A percentile compares a stretch with the other conserved stretches of the same genome.
Evolutionary conservation across 2,329 filamentous ascomycete species (phyloP).

Genomic region (Fusarium marasasianum): DNA sequence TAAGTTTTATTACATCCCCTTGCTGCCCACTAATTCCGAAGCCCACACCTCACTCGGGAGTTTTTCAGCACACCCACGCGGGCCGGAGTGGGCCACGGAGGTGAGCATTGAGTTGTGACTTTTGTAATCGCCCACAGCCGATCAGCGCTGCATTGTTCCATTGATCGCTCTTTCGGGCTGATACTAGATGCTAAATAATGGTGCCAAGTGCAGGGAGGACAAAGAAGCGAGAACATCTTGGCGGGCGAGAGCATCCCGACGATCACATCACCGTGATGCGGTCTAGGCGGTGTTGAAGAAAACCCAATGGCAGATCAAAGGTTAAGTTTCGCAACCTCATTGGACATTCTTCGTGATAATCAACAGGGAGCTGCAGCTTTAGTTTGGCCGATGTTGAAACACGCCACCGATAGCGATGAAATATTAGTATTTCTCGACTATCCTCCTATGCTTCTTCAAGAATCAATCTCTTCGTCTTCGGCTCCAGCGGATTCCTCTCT

Average conservation of each 20-base stretch:
- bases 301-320: constrained; percentile 12
- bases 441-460: not conserved
- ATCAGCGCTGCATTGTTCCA: constrained; percentile 6
- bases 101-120: constrained; percentile 11
- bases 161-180: not conserved
- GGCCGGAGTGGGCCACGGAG: constrained; percentile 22
- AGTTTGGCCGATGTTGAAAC: not conserved
- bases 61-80: constrained; percentile 32
- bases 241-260: not conserved
- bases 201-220: not conserved
- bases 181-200: not conserved
- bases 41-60: constrained; percentile 27
- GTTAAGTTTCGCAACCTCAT: constrained; percentile 14
- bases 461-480: constrained; percentile 1
- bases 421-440: not conserved
- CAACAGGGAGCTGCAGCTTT: not conserved
- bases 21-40: not conserved
- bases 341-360: constrained; percentile 1
- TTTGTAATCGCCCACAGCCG: not conserved
- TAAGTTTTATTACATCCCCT: no score
- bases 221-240: not conserved
- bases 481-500: not conserved
- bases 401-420: not conserved
- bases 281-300: not conserved
- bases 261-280: not conserved